phyloP scores from a whole-genome alignment of 148 eudicot genomes.

The Amaranthus hypochondriacus region DNA sequence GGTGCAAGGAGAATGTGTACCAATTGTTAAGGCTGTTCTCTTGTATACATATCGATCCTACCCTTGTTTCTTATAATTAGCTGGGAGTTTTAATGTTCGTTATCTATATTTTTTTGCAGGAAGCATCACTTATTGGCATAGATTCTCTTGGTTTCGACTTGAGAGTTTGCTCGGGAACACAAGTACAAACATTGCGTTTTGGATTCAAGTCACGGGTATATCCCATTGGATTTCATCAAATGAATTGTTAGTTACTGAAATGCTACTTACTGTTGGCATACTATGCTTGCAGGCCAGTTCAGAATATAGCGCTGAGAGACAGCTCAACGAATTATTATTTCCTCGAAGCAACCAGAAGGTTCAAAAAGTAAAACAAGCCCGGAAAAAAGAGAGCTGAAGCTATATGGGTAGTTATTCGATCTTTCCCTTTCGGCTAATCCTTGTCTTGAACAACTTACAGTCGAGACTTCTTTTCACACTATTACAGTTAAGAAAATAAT shows the following conservation, averaged over 20 bases:
- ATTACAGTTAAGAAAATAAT: too few relatives aligned
- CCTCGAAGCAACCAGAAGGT: slow-evolving; percentile 63
- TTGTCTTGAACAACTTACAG: too few relatives aligned
- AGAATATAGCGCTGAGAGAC: slow-evolving; percentile 92
- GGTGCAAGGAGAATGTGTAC: too few relatives aligned
- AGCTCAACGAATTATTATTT: slow-evolving; percentile 71
- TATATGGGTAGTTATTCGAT: slow-evolving; percentile 5
- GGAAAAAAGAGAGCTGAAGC: slow-evolving; percentile 51
- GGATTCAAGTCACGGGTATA: slow-evolving; percentile 73
- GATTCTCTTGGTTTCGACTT: slow-evolving; percentile 94
- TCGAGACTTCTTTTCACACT: too few relatives aligned
- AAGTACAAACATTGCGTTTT: slow-evolving; percentile 87
- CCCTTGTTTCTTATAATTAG: not conserved
- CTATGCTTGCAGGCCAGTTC: slow-evolving; percentile 74
- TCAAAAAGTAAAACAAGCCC: slow-evolving; percentile 59
- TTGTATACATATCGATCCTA: not conserved
- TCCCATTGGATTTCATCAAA: not conserved
- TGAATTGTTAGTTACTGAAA: not conserved
- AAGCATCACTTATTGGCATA: slow-evolving; percentile 72
- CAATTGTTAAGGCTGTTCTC: too few relatives aligned
- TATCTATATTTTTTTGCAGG: slow-evolving; percentile 43
- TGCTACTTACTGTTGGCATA: not conserved
- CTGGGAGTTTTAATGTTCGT: not conserved
- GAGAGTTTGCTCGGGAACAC: slow-evolving; percentile 87
- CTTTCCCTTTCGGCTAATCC: not conserved